phyloP scores from a whole-genome alignment of 345 rosid species.

The Populus alba region DNA sequence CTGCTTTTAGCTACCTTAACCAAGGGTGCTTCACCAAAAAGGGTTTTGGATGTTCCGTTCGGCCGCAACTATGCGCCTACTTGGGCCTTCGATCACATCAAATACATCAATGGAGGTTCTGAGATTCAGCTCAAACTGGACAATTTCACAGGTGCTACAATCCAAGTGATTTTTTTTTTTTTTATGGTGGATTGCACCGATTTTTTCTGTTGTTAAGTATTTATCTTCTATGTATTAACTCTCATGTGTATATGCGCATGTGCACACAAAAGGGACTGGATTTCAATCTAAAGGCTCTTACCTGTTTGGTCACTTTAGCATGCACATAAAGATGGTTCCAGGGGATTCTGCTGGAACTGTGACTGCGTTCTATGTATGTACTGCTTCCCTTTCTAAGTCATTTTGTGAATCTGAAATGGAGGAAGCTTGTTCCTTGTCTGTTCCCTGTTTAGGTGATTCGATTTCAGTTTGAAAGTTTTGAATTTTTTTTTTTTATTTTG shows the following conservation, averaged over 20 bases:
- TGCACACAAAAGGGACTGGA: constrained; percentile 4
- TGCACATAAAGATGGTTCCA: constrained; percentile 28
- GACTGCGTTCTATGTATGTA: constrained; percentile 20
- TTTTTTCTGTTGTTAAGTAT: too few species aligned
- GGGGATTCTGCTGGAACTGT: constrained; percentile 30
- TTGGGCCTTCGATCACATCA: constrained; percentile 34
- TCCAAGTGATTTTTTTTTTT: too few species aligned
- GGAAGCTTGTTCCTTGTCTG: too few species aligned
- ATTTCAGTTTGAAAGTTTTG: neutral
- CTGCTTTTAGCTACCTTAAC: constrained; percentile 10
- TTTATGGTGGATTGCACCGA: too few species aligned
- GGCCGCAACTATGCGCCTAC: constrained; percentile 25
- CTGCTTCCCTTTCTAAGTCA: neutral
- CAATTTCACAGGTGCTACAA: constrained; percentile 21
- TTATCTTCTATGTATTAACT: too few species aligned
- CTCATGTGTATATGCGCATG: neutral
- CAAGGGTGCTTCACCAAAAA: constrained; percentile 3
- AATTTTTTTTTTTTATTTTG: too few species aligned
- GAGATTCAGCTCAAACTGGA: constrained; percentile 29
- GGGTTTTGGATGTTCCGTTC: constrained; percentile 14
- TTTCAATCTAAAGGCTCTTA: constrained; percentile 22
- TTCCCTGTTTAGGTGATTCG: neutral
- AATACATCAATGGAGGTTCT: constrained; percentile 25
- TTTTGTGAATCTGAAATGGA: too few species aligned
- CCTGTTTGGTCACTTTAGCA: constrained; percentile 29